Base-by-base conservation (phyloP, 257 asterid species). In the Salvia rosmarinus region DNA sequence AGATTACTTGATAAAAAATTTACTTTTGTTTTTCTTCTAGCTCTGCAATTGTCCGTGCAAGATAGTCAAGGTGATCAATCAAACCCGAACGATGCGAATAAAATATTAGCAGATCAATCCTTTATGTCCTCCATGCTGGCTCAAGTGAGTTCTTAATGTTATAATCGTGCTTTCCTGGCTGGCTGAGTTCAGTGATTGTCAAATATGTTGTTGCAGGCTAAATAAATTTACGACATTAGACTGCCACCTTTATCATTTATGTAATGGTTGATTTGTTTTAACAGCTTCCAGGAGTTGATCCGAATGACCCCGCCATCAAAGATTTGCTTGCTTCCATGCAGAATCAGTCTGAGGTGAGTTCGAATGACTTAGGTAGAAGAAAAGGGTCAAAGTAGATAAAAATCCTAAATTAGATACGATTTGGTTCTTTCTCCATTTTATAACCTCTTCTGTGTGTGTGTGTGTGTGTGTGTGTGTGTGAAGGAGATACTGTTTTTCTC, bases 231-330 rank as follows among this genome's bases (percentile, higher is more conserved):
- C 39, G n/a, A 6, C 63, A 37, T 9, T 30, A 13, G 50, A 17
- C 47, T 25, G 1, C 28, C 25, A 40, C 64, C 20, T 9, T 2
- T 44, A 46, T 59, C 21, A n/a, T 20, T 14, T 67, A 28, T 51
- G 71, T 64, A 30, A 30, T 65, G 35, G 4, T 50, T 64, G 30
- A 10, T 83, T 75, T 72, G 66, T 60, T 80, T 75, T 30, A 43
- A 75, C 93, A 94, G 99, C 99, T 94, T 71, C 99, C 99, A 12
- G 99, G 99, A 67, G 99, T 94, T 77, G 99, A 94, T 85, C 95
- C 96, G 72, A 91, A 94, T 65, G 97, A 94, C 73, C 96, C 97
- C 49, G 85, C 87, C 4, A 95, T 94, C 78, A 89, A 82, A 83
- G 96, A 89, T 80, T 78, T 94, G 76, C 96, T 94, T 69, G 95